phyloP scores from a whole-genome alignment of 2,329 filamentous ascomycete genomes.

The Trichoderma sp. region DNA sequence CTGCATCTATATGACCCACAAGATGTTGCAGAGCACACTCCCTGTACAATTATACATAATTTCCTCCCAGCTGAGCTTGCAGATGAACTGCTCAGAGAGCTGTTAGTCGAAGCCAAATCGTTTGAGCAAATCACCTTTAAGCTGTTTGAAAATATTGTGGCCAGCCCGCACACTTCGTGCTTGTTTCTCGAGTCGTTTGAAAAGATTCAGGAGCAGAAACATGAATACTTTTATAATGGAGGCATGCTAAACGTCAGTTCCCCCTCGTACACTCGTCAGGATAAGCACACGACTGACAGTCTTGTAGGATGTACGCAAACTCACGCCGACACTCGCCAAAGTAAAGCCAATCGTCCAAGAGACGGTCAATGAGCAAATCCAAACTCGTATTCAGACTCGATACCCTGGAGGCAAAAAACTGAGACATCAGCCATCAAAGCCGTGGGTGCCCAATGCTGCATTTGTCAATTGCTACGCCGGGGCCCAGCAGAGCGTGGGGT shows the following conservation, averaged over 20 bases:
- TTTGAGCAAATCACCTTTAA: conserved; percentile 75
- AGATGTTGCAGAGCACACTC: conserved; percentile 78
- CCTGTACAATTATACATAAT: conserved; percentile 89
- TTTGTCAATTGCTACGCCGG: conserved; percentile 95
- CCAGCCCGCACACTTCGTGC: conserved; percentile 77
- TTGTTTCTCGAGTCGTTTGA: conserved; percentile 77
- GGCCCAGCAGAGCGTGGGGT: conserved; percentile 78
- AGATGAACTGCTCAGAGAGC: conserved; percentile 68
- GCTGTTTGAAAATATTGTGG: conserved; percentile 82
- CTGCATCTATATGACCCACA: conserved; percentile 78
- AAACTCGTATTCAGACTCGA: conserved; percentile 61
- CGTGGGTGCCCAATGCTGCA: conserved; percentile 83
- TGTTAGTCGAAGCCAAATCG: conserved; percentile 68
- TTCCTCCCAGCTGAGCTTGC: conserved; percentile 73
- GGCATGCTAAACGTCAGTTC: conserved; percentile 56
- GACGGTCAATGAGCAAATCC: conserved; percentile 76
- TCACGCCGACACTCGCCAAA: conserved; percentile 69
- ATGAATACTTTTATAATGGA: conserved; percentile 85
- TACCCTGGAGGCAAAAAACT: conserved; percentile 72
- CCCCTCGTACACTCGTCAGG: not conserved
- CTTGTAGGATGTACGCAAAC: conserved; percentile 65
- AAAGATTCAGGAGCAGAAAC: conserved; percentile 66
- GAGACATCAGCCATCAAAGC: conserved; percentile 66
- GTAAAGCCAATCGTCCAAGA: conserved; percentile 68
- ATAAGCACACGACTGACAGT: not conserved